Base-by-base conservation (phyloP, 1,284 basidiomycete species). In the Trichosporon faecale region DNA sequence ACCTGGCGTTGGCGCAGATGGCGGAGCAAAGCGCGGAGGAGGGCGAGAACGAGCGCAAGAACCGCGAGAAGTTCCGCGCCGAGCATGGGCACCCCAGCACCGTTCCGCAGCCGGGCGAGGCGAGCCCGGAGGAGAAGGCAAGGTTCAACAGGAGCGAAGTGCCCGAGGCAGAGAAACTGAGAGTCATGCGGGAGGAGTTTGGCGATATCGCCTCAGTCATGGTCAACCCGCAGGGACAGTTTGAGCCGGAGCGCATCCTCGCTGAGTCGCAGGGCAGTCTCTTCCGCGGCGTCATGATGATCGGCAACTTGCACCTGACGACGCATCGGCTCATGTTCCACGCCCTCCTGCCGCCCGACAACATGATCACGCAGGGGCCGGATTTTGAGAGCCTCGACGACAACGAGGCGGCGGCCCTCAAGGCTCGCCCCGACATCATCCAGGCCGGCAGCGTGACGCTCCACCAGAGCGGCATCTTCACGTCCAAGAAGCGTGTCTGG, bases 301-400 rank as follows among this genome's bases (percentile, higher is more conserved):
- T 88, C 57, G 89, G 89, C n/a, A 88, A 88, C 66, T 83, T 89
- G 29, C 88, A 90, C 77, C 81, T 90, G 25, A 91, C 89, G 0
- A 89, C 88, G 2, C 88, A 90, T 77, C 86, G 89, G 7, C 72
- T 90, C 16, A 79, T 88, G 0, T 91, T 91, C 77, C 89, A 90
- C 74, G 89, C 89, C 1, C 87, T 88, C 5, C 77, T 90, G 18
- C 85, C 89, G 2, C 85, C 87, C 0, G 85, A 86, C 14, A 35
- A 63, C 11, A 64, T 57, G 25, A 68, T 65, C 46, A 23, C 35
- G 7, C 12, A 66, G n/a, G 57, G 61, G 2, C 82, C 85, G 4
- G 84, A 83, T 55, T 61, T 61, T 31, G 57, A 61, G 16, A 31
- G 27, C 18, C 57, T 69, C 27, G 68, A 66, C 3, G 74, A 73